Percentiles rank a stretch among this genome's conserved stretches.
These are phyloP conservation scores for Striga asiatica DNA, from an alignment of 257 asterid genomes.

Conservation along the genomic window DNA sequence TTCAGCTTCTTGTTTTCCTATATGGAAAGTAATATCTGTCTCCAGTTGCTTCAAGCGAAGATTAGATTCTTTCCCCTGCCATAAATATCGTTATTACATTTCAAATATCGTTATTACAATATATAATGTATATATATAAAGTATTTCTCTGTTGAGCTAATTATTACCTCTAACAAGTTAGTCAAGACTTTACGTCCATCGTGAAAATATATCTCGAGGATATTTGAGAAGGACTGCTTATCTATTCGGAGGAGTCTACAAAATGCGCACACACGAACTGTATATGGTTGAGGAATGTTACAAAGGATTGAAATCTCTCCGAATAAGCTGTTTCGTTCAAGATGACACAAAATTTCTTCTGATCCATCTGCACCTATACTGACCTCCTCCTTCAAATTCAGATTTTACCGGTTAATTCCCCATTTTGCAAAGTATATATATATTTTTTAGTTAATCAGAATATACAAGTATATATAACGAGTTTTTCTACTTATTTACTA, in stretches of 20 bases:
- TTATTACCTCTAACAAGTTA: slow-evolving; percentile 70
- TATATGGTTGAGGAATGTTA: slow-evolving; percentile 91
- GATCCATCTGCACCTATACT: slow-evolving; percentile 52
- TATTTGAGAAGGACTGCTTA: slow-evolving; percentile 69
- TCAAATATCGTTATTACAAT: neutral
- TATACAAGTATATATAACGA: neutral
- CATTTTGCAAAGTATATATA: no score
- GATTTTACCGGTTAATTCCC: no score
- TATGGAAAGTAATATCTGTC: slow-evolving; percentile 59
- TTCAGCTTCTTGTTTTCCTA: slow-evolving; percentile 80
- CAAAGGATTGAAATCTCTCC: slow-evolving; percentile 80
- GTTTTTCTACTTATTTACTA: no score
- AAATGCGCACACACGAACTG: slow-evolving; percentile 80
- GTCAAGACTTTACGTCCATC: slow-evolving; percentile 76
- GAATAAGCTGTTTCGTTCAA: slow-evolving; percentile 52
- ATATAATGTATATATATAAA: neutral
- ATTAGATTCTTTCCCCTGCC: slow-evolving; percentile 65
- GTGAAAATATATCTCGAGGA: slow-evolving; percentile 76
- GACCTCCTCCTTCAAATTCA: slow-evolving; percentile 56
- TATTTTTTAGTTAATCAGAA: neutral
- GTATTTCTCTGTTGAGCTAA: neutral
- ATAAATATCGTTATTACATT: neutral
- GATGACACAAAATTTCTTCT: slow-evolving; percentile 49
- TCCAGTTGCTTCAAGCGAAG: slow-evolving; percentile 63
- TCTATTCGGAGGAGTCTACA: slow-evolving; percentile 82